Conservation (phyloP, 2,329 filamentous ascomycete genomes). For the Aureobasidium namibiae region DNA sequence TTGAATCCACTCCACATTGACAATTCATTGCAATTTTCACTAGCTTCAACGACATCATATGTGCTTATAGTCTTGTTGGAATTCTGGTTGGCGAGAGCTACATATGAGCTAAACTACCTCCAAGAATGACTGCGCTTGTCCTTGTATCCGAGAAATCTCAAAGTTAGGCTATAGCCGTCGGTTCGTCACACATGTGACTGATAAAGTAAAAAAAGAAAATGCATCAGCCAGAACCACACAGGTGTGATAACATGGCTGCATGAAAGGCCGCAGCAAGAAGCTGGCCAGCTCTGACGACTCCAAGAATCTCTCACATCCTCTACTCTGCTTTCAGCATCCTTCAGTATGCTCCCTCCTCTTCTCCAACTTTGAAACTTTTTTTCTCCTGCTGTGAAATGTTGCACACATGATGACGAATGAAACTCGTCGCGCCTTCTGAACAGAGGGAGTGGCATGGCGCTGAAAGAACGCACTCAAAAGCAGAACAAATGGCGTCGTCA, state of each 20-base stretch:
- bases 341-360: not conserved
- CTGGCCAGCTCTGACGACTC: not conserved
- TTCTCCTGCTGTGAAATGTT: not conserved
- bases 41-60: not conserved
- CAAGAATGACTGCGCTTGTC: slow-evolving; percentile 14
- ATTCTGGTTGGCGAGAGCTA: not conserved
- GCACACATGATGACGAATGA: slow-evolving; percentile 6
- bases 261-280: not conserved
- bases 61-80: not conserved
- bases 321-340: not conserved
- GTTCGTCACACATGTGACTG: not conserved
- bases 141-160: not conserved
- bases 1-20: not conserved
- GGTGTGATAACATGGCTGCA: not conserved
- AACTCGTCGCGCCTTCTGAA: slow-evolving; percentile 6
- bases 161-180: slow-evolving; percentile 9
- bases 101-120: not conserved
- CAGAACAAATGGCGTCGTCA: slow-evolving; percentile 10
- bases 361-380: not conserved
- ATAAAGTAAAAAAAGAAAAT: not conserved
- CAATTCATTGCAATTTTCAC: not conserved
- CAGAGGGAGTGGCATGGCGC: slow-evolving; percentile 2
- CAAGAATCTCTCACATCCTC: not conserved
- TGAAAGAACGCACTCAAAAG: not conserved
- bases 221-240: not conserved